Base-by-base conservation (phyloP, 2,329 filamentous ascomycete genomes). In the Trichoderma sp. region DNA sequence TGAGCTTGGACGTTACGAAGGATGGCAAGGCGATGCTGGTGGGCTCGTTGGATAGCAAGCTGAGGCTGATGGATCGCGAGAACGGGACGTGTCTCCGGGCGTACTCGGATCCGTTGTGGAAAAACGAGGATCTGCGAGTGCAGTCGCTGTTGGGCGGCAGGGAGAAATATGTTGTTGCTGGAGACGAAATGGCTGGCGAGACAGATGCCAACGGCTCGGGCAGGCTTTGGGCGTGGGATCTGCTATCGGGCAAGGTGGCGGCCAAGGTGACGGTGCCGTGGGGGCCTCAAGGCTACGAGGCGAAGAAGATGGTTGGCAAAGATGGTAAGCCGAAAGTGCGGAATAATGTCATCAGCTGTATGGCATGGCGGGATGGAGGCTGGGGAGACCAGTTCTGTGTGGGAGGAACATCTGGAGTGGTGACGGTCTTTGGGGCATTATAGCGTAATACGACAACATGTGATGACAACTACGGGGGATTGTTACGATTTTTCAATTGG, bases 11-110 rank as follows among this genome's bases (percentile, higher is more conserved):
- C 55, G 83, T 93, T 64, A 92, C 92, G 2, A 87, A 87, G 67
- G 93, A 95, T 76, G 93, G 90, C 1, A 91, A 91, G 75, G 91
- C 92, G 1, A 79, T 95, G 74, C 83, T 98, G 34, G 91, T 93
- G 3, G 91, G 91, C 15, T 90, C 88, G 58, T 83, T 98, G 73
- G 95, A 97, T 79, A 91, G 89, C 63, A 90, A 88, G 74, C 80
- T 98, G 32, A 86, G 95, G 53, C 84, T 98, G 73, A 92, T 98
- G 86, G 95, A 98, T 81, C 88, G 93, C 30, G 85, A 87, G 63
- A 89, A 88, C 72, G 95, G 95, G 30, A 87, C 88, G 28, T 89
- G 94, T 70, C 83, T 98, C 70, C 90, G 92, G 77, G 88, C 87
- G 1, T 97, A 96, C 77, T 85, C 85, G 20, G 87, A 88, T 34